Percentiles rank a stretch among this genome's conserved stretches.
Evolutionary conservation across 768 basidiomycete genomes (phyloP).

Genomic region (Lyophyllum shimeji): DNA sequence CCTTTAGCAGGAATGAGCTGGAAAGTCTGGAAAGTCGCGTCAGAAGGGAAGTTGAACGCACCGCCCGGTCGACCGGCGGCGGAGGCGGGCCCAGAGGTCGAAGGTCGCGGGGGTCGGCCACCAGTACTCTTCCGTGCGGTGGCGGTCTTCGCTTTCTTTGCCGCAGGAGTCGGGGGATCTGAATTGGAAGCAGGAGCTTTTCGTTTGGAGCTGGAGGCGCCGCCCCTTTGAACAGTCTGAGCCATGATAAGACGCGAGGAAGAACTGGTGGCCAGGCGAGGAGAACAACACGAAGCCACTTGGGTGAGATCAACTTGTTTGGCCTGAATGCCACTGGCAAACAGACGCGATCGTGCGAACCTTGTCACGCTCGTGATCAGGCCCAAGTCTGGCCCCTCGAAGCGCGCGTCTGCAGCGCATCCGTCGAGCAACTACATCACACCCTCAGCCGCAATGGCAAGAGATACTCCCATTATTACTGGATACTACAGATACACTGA

Average conservation of each 20-base stretch:
- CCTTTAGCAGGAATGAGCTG: background rate
- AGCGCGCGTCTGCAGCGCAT: conserved; percentile 9
- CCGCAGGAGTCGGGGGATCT: conserved; percentile 45
- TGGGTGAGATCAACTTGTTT: conserved; percentile 28
- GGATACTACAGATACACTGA: conserved; percentile 87
- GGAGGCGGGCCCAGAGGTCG: conserved; percentile 16
- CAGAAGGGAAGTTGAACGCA: background rate
- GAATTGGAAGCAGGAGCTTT: conserved; percentile 43
- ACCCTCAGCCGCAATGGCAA: conserved; percentile 19
- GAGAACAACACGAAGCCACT: background rate
- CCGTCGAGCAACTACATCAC: background rate
- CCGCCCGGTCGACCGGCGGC: conserved; percentile 7
- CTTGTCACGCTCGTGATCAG: conserved; percentile 9
- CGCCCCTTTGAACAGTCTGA: conserved; percentile 61
- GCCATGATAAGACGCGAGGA: conserved; percentile 48
- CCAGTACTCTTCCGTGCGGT: conserved; percentile 90
- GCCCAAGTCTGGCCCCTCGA: conserved; percentile 1
- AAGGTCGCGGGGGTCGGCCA: conserved; percentile 50
- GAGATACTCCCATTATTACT: conserved; percentile 45
- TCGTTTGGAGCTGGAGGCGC: conserved; percentile 43
- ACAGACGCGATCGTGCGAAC: conserved; percentile 15
- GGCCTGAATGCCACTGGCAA: conserved; percentile 7
- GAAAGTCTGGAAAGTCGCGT: background rate
- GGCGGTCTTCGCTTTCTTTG: conserved; percentile 41
- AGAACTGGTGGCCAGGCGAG: background rate